Percentiles rank a stretch among this genome's conserved stretches.
phyloP scores from a whole-genome alignment of 176 grass and related monocot species.

The Alopecurus myosuroides region DNA sequence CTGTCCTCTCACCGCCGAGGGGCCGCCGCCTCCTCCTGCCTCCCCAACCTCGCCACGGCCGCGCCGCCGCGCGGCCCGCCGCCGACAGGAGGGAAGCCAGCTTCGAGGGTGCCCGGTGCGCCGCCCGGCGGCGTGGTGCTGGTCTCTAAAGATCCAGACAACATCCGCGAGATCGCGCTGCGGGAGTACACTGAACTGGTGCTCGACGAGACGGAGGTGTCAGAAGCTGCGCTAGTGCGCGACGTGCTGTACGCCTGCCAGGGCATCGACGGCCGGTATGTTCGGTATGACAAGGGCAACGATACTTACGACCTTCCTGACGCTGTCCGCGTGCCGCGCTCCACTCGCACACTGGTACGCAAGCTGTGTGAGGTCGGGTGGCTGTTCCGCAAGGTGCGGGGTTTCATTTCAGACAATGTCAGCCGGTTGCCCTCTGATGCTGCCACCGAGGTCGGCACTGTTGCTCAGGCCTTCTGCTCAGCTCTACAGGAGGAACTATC shows the following conservation, averaged over 20 bases:
- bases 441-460: slow-evolving; percentile 60
- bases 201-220: slow-evolving; percentile 80
- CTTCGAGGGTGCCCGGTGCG: slow-evolving; percentile 30
- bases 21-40: slow-evolving; percentile 26
- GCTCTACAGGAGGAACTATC: slow-evolving; percentile 85
- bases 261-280: slow-evolving; percentile 86
- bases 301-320: slow-evolving; percentile 82
- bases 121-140: slow-evolving; percentile 62
- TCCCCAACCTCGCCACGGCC: slow-evolving; percentile 24
- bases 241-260: slow-evolving; percentile 94
- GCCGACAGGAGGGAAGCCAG: background rate
- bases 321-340: slow-evolving; percentile 69
- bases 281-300: slow-evolving; percentile 51
- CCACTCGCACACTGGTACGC: slow-evolving; percentile 74
- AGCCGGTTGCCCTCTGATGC: slow-evolving; percentile 40
- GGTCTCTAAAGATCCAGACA: slow-evolving; percentile 80
- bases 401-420: slow-evolving; percentile 63
- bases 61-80: background rate
- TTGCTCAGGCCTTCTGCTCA: slow-evolving; percentile 84
- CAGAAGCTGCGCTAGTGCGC: slow-evolving; percentile 80
- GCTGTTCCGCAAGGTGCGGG: slow-evolving; percentile 80
- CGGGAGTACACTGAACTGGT: slow-evolving; percentile 89
- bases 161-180: slow-evolving; percentile 85
- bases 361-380: slow-evolving; percentile 89
- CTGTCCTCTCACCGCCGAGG: slow-evolving; percentile 56